These are phyloP conservation scores for Coemansia sp. DNA, from an alignment of 192 early-diverging fungal species.

Conservation along the genomic window DNA sequence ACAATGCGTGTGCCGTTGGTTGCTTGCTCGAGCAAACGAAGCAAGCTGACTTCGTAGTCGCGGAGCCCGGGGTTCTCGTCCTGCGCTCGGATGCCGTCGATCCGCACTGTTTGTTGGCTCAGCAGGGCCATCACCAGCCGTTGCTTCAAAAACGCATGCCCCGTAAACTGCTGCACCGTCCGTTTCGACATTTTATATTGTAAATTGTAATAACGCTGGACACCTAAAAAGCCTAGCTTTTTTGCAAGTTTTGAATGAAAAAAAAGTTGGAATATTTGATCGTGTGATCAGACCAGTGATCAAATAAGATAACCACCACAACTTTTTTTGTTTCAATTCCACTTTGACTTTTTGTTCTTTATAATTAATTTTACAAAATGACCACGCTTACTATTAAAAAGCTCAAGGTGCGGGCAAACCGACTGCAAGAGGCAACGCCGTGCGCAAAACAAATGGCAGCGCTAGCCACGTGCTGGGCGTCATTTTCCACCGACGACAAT, in stretches of 20 bases:
- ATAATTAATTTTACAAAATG: constrained; percentile 10
- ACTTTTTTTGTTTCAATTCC: background rate
- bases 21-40: constrained; percentile 86
- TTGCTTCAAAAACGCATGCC: constrained; percentile 85
- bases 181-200: constrained; percentile 37
- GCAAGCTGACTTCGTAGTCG: constrained; percentile 89
- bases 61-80: constrained; percentile 83
- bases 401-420: constrained; percentile 39
- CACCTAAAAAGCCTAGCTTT: background rate
- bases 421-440: constrained; percentile 25
- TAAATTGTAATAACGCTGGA: background rate
- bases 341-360: no score
- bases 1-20: constrained; percentile 93
- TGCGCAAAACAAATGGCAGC: constrained; percentile 54
- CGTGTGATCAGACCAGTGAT: background rate
- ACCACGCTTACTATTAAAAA: constrained; percentile 39
- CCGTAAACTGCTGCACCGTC: constrained; percentile 59
- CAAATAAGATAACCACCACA: background rate
- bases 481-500: constrained; percentile 36
- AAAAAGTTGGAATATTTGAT: constrained; percentile 8
- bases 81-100: constrained; percentile 85
- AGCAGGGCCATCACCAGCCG: constrained; percentile 86
- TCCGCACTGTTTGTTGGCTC: constrained; percentile 74
- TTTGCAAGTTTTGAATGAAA: background rate
- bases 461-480: constrained; percentile 52